Conservation (phyloP, 495 filamentous ascomycete genomes). For the Elasticomyces elasticus region DNA sequence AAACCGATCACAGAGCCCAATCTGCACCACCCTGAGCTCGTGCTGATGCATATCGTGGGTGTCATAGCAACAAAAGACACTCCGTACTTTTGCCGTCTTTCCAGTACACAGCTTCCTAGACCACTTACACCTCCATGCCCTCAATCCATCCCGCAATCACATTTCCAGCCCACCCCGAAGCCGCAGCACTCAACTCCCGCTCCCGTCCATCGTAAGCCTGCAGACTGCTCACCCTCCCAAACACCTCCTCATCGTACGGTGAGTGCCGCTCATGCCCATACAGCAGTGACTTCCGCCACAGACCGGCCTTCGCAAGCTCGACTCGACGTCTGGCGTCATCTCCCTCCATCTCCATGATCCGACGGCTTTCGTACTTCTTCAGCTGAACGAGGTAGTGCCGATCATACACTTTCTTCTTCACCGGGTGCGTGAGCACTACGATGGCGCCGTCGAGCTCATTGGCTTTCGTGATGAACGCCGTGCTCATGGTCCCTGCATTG, state of each 20-base stretch:
- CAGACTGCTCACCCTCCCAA: neutral
- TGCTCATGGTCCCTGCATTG: neutral
- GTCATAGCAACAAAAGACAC: too few species aligned
- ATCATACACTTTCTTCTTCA: conserved; percentile 1
- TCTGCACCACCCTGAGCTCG: too few species aligned
- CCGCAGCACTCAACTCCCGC: neutral
- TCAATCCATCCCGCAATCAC: neutral
- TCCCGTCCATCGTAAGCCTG: neutral
- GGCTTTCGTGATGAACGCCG: neutral
- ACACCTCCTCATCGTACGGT: neutral
- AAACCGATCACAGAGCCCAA: too few species aligned
- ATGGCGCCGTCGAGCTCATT: neutral
- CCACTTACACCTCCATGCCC: neutral
- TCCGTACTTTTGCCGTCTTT: too few species aligned
- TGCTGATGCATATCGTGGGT: too few species aligned
- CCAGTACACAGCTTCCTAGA: too few species aligned
- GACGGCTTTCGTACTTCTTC: neutral
- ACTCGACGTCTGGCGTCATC: neutral
- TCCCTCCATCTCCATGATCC: neutral
- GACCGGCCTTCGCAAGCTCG: neutral
- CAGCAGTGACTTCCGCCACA: neutral
- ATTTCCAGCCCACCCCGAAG: neutral
- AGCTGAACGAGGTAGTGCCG: neutral
- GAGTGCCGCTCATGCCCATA: neutral
- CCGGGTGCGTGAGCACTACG: neutral